Evolutionary conservation across 1,284 basidiomycete genomes (phyloP), one percentile per base, ranked within the genome.

Genomic region (Cryptococcus hybrid): DNA sequence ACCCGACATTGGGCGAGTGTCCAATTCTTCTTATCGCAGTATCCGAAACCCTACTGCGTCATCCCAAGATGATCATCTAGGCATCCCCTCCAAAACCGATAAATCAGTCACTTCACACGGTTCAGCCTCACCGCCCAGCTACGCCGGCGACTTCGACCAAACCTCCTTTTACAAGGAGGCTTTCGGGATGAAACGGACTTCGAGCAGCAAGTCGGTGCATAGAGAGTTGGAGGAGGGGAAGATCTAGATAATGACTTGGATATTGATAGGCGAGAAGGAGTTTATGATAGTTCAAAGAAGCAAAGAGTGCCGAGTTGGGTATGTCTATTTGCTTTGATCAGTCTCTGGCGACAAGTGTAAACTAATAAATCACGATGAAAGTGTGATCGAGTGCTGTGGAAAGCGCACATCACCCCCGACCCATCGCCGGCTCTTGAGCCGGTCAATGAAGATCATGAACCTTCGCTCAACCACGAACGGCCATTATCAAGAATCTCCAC

Each of bases 211-310:
- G 52, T 61, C 60, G 2, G 55, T 61, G 4, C 24, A 24, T 24
- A 59, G 47, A 5, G 54, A 61, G 47, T 64, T 60, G 6, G 57
- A 55, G n/a, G 64, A 66, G 11, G 52, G 4, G 67, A 59, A 9
- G 54, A 57, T 11, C 73, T 69, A 3, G 66, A 64, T 12, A 59
- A 69, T 24, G 67, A 69, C 18, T 61, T 66, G 47, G 65, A 56
- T 47, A 57, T 66, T 47, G 78, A 79, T 64, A 63, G 63, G 39
- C 57, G 77, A 7, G 68, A 73, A 44, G 79, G 80, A 13, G 75
- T 78, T 4, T 82, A 81, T 65, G 81, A 82, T 56, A 78, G 78
- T 13, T 78, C 76, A 30, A 77, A 81, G 54, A 82, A n/a, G n/a
- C n/a, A n/a, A n/a, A n/a, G n/a, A n/a, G n/a, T n/a, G n/a, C n/a